A percentile compares a stretch with the other conserved stretches of the same genome.
Evolutionary conservation across 2,329 filamentous ascomycete genomes (phyloP).

Genomic region (Hymenoscyphus infarciens): DNA sequence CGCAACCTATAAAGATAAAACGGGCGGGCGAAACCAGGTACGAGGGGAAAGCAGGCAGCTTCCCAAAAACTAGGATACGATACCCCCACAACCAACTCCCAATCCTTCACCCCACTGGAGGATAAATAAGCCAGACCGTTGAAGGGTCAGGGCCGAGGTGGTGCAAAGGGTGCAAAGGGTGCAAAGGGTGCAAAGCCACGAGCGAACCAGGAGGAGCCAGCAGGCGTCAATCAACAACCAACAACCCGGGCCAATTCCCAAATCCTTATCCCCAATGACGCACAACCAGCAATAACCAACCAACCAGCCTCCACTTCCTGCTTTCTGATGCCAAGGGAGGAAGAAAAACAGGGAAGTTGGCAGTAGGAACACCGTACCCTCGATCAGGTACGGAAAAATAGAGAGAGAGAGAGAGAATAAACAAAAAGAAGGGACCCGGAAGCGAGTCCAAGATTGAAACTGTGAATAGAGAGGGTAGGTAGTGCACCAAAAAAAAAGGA

Average conservation of each 20-base stretch:
- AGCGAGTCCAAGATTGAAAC: background rate
- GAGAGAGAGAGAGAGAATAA: background rate
- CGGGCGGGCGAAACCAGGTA: slow-evolving; percentile 6
- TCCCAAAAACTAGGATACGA: background rate
- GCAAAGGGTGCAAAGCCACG: too few species aligned
- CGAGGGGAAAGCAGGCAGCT: background rate
- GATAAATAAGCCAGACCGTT: background rate
- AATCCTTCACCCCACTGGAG: background rate
- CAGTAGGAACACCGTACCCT: background rate
- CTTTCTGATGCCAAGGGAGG: background rate
- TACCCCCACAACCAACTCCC: background rate
- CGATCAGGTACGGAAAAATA: background rate
- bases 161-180: too few species aligned
- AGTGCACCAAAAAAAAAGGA: background rate
- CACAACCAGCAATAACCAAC: background rate
- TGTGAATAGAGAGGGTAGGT: background rate
- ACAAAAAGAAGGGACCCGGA: background rate
- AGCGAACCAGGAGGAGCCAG: background rate
- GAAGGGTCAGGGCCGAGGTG: background rate
- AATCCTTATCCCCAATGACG: slow-evolving; percentile 1
- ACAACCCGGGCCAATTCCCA: background rate
- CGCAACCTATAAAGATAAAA: slow-evolving; percentile 1
- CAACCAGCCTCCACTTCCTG: background rate
- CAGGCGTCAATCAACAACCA: background rate
- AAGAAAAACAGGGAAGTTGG: background rate